A percentile compares a stretch with the other conserved stretches of the same genome.
Conservation (phyloP, 768 basidiomycete species). For the Arthromyces matolae region DNA sequence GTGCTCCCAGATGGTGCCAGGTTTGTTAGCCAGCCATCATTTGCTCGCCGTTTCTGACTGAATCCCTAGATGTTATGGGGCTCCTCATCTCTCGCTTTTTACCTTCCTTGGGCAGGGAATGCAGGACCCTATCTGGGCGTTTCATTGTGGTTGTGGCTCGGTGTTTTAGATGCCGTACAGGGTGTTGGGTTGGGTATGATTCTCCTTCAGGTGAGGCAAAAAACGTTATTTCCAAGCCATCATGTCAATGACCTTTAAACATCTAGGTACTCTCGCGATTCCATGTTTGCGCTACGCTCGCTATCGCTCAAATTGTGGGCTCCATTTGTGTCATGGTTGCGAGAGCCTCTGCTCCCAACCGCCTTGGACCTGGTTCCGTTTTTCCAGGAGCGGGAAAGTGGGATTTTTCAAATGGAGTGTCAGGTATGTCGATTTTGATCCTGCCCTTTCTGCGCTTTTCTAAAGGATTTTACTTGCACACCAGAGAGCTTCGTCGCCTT, state of each 20-base stretch:
- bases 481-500: slow-evolving; percentile 77
- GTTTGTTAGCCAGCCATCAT: slow-evolving; percentile 29
- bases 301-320: slow-evolving; percentile 87
- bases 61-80: slow-evolving; percentile 83
- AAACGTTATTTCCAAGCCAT: slow-evolving; percentile 17
- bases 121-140: slow-evolving; percentile 90
- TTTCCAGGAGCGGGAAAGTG: slow-evolving; percentile 92
- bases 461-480: no score
- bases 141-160: slow-evolving; percentile 92
- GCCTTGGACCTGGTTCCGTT: slow-evolving; percentile 81
- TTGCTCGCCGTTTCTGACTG: neutral
- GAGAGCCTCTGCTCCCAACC: slow-evolving; percentile 84
- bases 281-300: slow-evolving; percentile 91
- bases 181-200: slow-evolving; percentile 95
- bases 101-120: slow-evolving; percentile 88
- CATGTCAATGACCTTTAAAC: slow-evolving; percentile 21
- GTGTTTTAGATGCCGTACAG: slow-evolving; percentile 90
- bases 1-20: slow-evolving; percentile 94
- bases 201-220: slow-evolving; percentile 57
- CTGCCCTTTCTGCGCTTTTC: neutral
- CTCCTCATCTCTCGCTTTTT: slow-evolving; percentile 87
- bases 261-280: slow-evolving; percentile 79
- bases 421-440: slow-evolving; percentile 39
- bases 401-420: slow-evolving; percentile 74
- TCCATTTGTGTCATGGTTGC: slow-evolving; percentile 91